These are phyloP conservation scores for Sugiyamaella neomexicana DNA, from an alignment of 1,139 yeast genomes.

Conservation along the genomic window DNA sequence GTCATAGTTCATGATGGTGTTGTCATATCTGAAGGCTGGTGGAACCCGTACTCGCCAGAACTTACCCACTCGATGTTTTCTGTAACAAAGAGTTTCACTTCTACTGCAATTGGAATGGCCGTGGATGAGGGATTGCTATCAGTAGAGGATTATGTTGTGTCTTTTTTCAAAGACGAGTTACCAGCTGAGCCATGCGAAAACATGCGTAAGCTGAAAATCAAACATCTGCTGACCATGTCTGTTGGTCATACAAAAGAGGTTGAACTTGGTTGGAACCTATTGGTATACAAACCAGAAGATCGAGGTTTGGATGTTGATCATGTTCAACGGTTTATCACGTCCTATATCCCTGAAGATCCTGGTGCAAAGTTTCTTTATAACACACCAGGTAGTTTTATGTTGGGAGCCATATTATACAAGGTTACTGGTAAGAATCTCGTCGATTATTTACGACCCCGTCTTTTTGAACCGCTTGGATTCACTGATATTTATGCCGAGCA, in stretches of 20 bases:
- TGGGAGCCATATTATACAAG: constrained; percentile 22
- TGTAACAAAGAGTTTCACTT: constrained; percentile 23
- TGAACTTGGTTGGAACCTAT: constrained; percentile 13
- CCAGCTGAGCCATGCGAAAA: constrained; percentile 21
- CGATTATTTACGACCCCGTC: constrained; percentile 22
- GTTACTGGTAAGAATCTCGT: constrained; percentile 20
- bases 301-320: constrained; percentile 17
- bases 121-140: constrained; percentile 22
- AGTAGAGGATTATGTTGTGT: constrained; percentile 20
- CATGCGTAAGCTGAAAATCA: constrained; percentile 21
- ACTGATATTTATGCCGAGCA: constrained; percentile 14
- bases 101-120: constrained; percentile 24
- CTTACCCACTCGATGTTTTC: constrained; percentile 22
- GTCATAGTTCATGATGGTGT: constrained; percentile 19
- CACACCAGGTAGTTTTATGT: constrained; percentile 21
- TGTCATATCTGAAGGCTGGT: constrained; percentile 24
- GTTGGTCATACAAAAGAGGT: constrained; percentile 19
- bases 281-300: constrained; percentile 4
- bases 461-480: constrained; percentile 24
- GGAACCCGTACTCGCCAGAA: constrained; percentile 21
- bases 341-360: constrained; percentile 21
- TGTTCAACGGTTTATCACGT: constrained; percentile 19
- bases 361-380: constrained; percentile 22
- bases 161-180: constrained; percentile 19
- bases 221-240: constrained; percentile 23